Evolutionary conservation across 768 basidiomycete genomes (phyloP).

Genomic region (Suillus cothurnatus): DNA sequence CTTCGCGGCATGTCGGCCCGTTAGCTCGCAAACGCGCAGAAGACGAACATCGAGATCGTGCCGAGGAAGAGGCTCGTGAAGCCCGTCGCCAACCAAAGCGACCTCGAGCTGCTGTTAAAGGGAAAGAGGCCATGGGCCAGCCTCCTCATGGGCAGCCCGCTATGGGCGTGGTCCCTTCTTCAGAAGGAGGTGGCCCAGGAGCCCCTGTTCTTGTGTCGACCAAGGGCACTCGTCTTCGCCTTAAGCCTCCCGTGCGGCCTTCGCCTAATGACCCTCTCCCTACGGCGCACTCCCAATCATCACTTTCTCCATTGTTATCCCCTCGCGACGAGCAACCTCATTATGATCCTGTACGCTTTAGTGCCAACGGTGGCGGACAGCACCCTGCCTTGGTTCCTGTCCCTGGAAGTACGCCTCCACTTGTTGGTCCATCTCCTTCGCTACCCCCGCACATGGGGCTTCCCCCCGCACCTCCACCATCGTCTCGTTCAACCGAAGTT

Average conservation of each 20-base stretch:
- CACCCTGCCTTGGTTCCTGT: slow-evolving; percentile 20
- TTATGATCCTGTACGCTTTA: slow-evolving; percentile 27
- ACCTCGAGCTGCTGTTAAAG: slow-evolving; percentile 38
- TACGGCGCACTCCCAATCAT: slow-evolving; percentile 26
- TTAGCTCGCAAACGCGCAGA: slow-evolving; percentile 46
- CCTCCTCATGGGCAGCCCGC: slow-evolving; percentile 26
- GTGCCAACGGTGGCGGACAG: slow-evolving; percentile 23
- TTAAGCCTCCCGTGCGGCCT: slow-evolving; percentile 46
- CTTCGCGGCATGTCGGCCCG: slow-evolving; percentile 49
- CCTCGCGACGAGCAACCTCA: slow-evolving; percentile 35
- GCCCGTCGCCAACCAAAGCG: slow-evolving; percentile 37
- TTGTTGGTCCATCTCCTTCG: slow-evolving; percentile 24
- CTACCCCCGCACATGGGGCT: slow-evolving; percentile 9
- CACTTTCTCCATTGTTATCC: slow-evolving; percentile 36
- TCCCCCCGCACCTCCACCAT: slow-evolving; percentile 20
- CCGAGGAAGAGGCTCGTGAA: slow-evolving; percentile 51
- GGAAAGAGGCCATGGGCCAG: slow-evolving; percentile 35
- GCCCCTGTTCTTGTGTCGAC: slow-evolving; percentile 45
- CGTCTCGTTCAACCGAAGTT: slow-evolving; percentile 28
- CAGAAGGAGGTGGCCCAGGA: slow-evolving; percentile 14
- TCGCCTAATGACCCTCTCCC: slow-evolving; percentile 19
- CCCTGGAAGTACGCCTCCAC: slow-evolving; percentile 22
- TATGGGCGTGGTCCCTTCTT: slow-evolving; percentile 27
- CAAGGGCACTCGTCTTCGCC: slow-evolving; percentile 50
- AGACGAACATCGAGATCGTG: slow-evolving; percentile 42